A percentile compares a stretch with the other conserved stretches of the same genome.
Evolutionary conservation across 768 basidiomycete genomes (phyloP).

Genomic region (Suillus discolor): DNA sequence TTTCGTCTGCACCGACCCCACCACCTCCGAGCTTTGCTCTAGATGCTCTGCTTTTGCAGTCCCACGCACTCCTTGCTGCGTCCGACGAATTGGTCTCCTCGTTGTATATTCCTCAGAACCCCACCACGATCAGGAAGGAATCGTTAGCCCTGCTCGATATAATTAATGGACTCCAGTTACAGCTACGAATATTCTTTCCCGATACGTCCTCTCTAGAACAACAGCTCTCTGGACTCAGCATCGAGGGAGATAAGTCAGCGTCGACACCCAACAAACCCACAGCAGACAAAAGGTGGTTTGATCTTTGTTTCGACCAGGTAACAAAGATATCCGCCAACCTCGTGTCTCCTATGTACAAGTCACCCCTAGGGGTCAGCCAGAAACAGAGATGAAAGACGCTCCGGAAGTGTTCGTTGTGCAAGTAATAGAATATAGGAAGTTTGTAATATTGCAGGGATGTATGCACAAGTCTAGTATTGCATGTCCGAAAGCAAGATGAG

Average conservation of each 20-base stretch:
- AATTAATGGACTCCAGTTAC: conserved; percentile 39
- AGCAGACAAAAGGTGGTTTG: conserved; percentile 60
- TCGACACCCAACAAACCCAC: conserved; percentile 24
- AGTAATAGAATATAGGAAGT: not conserved
- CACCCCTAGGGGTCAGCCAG: not conserved
- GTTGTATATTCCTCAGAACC: conserved; percentile 65
- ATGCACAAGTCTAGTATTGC: not conserved
- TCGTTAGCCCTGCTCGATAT: conserved; percentile 40
- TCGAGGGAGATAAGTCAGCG: conserved; percentile 14
- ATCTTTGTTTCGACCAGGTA: conserved; percentile 65
- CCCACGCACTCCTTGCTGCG: conserved; percentile 51
- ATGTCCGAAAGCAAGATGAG: conserved; percentile 1
- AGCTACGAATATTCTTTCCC: conserved; percentile 28
- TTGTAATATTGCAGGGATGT: conserved; percentile 5
- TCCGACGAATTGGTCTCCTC: conserved; percentile 71
- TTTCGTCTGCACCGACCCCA: conserved; percentile 36
- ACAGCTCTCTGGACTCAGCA: conserved; percentile 25
- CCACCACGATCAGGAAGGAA: conserved; percentile 40
- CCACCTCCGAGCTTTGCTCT: conserved; percentile 33
- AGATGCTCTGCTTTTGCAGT: conserved; percentile 54
- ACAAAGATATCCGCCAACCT: conserved; percentile 41
- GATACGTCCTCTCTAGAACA: conserved; percentile 24
- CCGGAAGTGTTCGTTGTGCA: not conserved
- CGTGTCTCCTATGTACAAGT: not conserved
- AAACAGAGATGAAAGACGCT: not conserved